Percentiles rank a stretch among this genome's conserved stretches.
Conservation (phyloP, 805 yeast genomes). For the Myxozyma udenii region DNA sequence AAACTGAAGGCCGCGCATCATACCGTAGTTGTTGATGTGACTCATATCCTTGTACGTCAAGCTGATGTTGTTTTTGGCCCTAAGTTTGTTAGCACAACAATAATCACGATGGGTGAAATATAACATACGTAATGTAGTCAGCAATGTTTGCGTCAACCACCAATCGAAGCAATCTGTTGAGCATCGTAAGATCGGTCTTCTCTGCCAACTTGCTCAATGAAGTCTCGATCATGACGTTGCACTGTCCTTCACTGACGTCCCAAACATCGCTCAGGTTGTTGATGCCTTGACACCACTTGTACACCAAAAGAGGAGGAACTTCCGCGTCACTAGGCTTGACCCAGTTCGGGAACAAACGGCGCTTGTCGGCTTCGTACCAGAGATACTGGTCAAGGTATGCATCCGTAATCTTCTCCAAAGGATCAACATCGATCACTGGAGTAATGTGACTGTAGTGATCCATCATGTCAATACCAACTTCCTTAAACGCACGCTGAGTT, state of each 20-base stretch:
- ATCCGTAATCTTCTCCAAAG: constrained; percentile 91
- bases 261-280: constrained; percentile 76
- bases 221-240: constrained; percentile 82
- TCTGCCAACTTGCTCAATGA: constrained; percentile 68
- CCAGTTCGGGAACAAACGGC: constrained; percentile 92
- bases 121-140: constrained; percentile 62
- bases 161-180: constrained; percentile 75
- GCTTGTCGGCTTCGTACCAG: constrained; percentile 91
- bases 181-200: constrained; percentile 80
- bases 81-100: constrained; percentile 31
- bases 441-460: constrained; percentile 80
- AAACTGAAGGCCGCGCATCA: constrained; percentile 84
- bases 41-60: constrained; percentile 91
- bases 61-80: constrained; percentile 82
- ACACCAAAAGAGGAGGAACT: constrained; percentile 84
- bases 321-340: constrained; percentile 92
- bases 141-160: constrained; percentile 88
- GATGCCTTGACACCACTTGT: constrained; percentile 91
- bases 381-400: constrained; percentile 92
- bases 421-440: constrained; percentile 87
- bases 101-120: not conserved
- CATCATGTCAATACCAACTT: constrained; percentile 81
- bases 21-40: constrained; percentile 83
- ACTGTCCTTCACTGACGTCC: constrained; percentile 70
- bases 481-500: constrained; percentile 90